Evolutionary conservation across 2,329 filamentous ascomycete species (phyloP).

Genomic region (Botryotinia calthae): DNA sequence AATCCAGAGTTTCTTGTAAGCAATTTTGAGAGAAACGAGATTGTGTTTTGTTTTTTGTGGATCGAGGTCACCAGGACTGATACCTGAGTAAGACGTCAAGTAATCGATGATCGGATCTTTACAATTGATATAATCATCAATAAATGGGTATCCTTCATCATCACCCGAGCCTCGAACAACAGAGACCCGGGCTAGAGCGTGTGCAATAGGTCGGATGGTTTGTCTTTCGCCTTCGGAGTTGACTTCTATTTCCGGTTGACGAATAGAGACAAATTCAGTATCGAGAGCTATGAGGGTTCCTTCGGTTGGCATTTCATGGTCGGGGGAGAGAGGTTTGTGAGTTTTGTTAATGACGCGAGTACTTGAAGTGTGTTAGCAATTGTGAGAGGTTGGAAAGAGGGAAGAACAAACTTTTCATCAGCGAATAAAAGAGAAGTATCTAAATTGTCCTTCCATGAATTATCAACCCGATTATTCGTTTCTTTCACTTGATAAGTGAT

Average conservation of each 20-base stretch:
- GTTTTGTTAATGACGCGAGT: conserved; percentile 45
- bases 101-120: conserved; percentile 93
- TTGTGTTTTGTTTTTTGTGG: conserved; percentile 75
- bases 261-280: conserved; percentile 91
- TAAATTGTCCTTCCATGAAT: conserved; percentile 78
- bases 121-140: conserved; percentile 95
- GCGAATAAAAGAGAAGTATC: conserved; percentile 83
- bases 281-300: conserved; percentile 84
- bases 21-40: conserved; percentile 81
- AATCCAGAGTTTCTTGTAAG: conserved; percentile 98
- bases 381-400: background rate
- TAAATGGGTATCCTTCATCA: conserved; percentile 80
- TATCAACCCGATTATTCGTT: conserved; percentile 78
- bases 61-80: conserved; percentile 81
- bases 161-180: conserved; percentile 79
- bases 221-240: conserved; percentile 91
- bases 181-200: conserved; percentile 89
- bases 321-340: conserved; percentile 56
- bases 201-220: conserved; percentile 85
- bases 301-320: conserved; percentile 64
- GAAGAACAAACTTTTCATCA: conserved; percentile 51
- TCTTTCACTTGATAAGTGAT: conserved; percentile 81
- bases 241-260: conserved; percentile 92
- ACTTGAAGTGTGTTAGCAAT: conserved; percentile 9
- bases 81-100: conserved; percentile 89